A percentile compares a stretch with the other conserved stretches of the same genome.
phyloP scores from a whole-genome alignment of 768 basidiomycete species.

The Suillus subluteus region DNA sequence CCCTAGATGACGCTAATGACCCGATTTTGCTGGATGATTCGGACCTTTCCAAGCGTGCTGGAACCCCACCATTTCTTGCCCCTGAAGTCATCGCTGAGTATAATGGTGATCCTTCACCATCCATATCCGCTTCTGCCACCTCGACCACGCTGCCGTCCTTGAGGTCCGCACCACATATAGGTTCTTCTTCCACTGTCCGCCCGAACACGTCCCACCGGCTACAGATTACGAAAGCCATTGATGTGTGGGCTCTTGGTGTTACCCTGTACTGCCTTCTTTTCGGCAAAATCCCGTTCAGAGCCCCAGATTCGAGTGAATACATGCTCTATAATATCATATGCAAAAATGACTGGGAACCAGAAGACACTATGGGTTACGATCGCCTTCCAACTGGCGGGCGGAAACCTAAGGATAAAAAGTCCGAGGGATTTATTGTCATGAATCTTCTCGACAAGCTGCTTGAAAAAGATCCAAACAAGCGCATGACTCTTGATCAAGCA shows the following conservation, averaged over 20 bases:
- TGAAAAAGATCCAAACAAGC: slow-evolving; percentile 73
- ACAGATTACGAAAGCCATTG: slow-evolving; percentile 89
- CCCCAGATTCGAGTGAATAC: slow-evolving; percentile 63
- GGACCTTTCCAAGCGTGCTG: slow-evolving; percentile 88
- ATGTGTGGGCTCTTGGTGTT: slow-evolving; percentile 97
- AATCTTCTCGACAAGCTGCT: slow-evolving; percentile 75
- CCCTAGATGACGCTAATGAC: slow-evolving; percentile 53
- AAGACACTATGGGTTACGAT: slow-evolving; percentile 75
- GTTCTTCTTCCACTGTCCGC: slow-evolving; percentile 34
- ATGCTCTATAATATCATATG: slow-evolving; percentile 81
- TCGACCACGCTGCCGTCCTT: slow-evolving; percentile 35
- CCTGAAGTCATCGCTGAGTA: slow-evolving; percentile 89
- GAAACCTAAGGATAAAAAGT: slow-evolving; percentile 42
- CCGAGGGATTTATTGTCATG: slow-evolving; percentile 66
- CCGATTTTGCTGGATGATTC: slow-evolving; percentile 80
- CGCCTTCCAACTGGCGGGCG: slow-evolving; percentile 65
- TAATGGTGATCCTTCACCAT: slow-evolving; percentile 36
- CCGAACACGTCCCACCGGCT: slow-evolving; percentile 39
- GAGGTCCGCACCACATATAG: slow-evolving; percentile 32
- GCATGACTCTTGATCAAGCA: slow-evolving; percentile 80
- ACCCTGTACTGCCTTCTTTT: slow-evolving; percentile 95
- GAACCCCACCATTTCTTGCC: slow-evolving; percentile 94
- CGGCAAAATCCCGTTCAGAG: slow-evolving; percentile 79
- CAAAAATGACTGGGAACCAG: slow-evolving; percentile 71
- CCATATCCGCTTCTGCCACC: slow-evolving; percentile 35